phyloP scores from a whole-genome alignment of 768 basidiomycete genomes.

The Cytidiella melzeri region DNA sequence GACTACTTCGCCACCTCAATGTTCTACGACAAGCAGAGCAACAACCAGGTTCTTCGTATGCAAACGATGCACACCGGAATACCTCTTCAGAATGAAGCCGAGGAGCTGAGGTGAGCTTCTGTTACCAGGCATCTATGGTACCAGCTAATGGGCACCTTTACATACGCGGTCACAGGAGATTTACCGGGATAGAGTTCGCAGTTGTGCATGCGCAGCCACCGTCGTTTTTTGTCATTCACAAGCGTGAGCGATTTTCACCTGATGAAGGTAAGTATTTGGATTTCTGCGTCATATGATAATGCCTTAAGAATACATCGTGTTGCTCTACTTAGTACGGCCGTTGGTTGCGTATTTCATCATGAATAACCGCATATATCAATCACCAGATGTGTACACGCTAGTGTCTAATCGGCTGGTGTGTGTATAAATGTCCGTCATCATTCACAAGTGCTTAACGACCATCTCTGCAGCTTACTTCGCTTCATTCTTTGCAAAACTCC shows the following conservation, averaged over 20 bases:
- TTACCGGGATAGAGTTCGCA: conserved; percentile 83
- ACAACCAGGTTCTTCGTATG: conserved; percentile 90
- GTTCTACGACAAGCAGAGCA: conserved; percentile 94
- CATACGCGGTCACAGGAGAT: conserved; percentile 47
- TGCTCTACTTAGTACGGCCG: conserved; percentile 54
- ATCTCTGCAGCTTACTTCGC: conserved; percentile 50
- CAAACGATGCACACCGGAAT: conserved; percentile 85
- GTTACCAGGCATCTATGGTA: conserved; percentile 1
- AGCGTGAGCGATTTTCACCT: conserved; percentile 77
- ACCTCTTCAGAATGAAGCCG: conserved; percentile 71
- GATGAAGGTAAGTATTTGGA: conserved; percentile 62
- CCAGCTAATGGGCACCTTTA: conserved; percentile 4
- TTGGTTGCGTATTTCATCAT: conserved; percentile 83
- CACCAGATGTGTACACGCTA: conserved; percentile 79
- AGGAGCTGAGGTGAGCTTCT: conserved; percentile 69
- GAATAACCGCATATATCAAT: conserved; percentile 85
- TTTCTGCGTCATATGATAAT: conserved; percentile 1
- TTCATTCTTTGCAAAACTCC: conserved; percentile 69
- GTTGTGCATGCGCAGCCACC: conserved; percentile 78
- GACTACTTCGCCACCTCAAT: conserved; percentile 89
- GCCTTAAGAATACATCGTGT: conserved; percentile 1
- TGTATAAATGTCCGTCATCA: conserved; percentile 1
- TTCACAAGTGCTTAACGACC: conserved; percentile 1
- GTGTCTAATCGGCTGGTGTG: conserved; percentile 78
- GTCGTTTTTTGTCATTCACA: conserved; percentile 83